Evolutionary conservation across 2,329 filamentous ascomycete genomes (phyloP), one percentile per base, ranked within the genome.

Genomic region (Epichloe bromicola): DNA sequence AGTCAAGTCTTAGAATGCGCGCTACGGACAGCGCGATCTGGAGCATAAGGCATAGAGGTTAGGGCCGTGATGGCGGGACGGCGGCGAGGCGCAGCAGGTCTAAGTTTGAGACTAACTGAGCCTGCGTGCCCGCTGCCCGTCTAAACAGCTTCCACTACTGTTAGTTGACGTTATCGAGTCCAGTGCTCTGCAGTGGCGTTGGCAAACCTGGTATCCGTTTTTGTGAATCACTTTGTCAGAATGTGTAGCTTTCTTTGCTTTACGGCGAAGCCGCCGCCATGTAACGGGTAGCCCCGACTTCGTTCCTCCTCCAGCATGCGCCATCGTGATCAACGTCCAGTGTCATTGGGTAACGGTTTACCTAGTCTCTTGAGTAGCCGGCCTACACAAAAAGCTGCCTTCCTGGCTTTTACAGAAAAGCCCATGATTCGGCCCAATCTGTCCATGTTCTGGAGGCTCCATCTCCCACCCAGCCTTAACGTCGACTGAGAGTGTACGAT

Each of bases 261-360:
- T 11, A 23, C 51, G 53, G 48, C 53, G 51, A 43, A 49, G 48
- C 53, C 53, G 48, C 43, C 43, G 39, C 38, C 41, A 48, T 38
- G n/a, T 17, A 38, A 49, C 53, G 45, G 41, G 51, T 45, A 45
- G 51, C 19, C 23, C 53, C 40, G 40, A 42, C 40, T 15, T 20
- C 7, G 19, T 19, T 23, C 43, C 43, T 34, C 10, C 19, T 30
- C 19, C 23, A 30, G 42, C 20, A 30, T 12, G 17, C 19, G 39
- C 17, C 14, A 20, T 44, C 8, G 17, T 33, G 26, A n/a, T 30
- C 26, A 0, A 3, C 20, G 5, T 15, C 8, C 20, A 44, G 10
- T 8, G 20, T 2, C 26, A 33, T 44, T 26, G 11, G 19, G 23
- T 20, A 8, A 15, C 14, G 36, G 5, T 38, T 38, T 14, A n/a